Base-by-base conservation (phyloP, 768 basidiomycete genomes). In the Phylloporus arenicola region DNA sequence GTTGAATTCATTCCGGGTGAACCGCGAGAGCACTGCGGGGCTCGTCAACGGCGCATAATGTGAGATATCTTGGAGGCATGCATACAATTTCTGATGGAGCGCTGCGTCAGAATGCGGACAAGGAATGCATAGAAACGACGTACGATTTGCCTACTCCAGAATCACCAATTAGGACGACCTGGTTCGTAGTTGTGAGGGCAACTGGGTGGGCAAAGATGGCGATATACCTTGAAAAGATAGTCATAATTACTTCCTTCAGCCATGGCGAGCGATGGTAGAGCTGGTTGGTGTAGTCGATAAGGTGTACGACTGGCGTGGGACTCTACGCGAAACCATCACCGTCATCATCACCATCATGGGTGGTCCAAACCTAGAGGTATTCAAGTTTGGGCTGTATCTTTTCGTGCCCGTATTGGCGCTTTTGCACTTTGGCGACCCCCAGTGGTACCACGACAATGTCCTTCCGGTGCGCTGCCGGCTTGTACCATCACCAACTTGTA, bases 141-240 rank as follows among this genome's bases (percentile, higher is more conserved):
- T 75, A 98, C 94, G 92, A 95, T 81, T 99, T 99, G 69, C 95
- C 95, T 67, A 99, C 95, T 55, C 95, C 95, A 56, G 93, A 96
- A 72, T 99, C 95, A 67, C 95, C 95, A 75, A 98, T 97, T 58
- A 99, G 82, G 61, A 99, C 95, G 62, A 97, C 91, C 95, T 98
- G 53, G 34, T 35, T 7, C 6, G 33, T n/a, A 19, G 40, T 2
- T 14, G 11, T n/a, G 39, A 12, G 45, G 35, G 3, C 16, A 12
- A 2, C 10, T 7, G 11, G 9, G 8, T 11, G 3, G 1, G 3
- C 6, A 38, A 4, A 4, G n/a, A 16, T 8, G 16, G 17, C 8
- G 12, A 45, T 46, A 16, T 45, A 94, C 95, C 82, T 99, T 97
- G 86, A 98, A 97, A 60, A 99, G 85, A 77, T 88, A 98, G 70